phyloP scores from a whole-genome alignment of 768 basidiomycete genomes.

The Leccinellum rugosiceps region DNA sequence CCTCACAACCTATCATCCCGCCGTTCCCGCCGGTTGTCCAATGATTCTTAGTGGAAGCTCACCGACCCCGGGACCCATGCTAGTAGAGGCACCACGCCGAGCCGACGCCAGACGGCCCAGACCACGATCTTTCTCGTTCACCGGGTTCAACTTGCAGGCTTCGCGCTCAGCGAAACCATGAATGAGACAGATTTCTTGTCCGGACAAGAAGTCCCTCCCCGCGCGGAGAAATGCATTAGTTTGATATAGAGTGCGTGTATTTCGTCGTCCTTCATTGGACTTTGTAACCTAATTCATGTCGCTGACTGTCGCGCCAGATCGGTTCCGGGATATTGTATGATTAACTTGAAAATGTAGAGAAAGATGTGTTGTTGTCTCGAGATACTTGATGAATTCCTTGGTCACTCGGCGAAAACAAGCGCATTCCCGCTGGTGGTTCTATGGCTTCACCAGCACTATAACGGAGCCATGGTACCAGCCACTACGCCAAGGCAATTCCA shows the following conservation, averaged over 20 bases:
- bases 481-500: too few relatives aligned
- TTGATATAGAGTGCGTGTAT: conserved; percentile 64
- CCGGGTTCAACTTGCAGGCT: conserved; percentile 77
- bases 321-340: conserved; percentile 90
- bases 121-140: conserved; percentile 62
- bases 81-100: too few relatives aligned
- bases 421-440: too few relatives aligned
- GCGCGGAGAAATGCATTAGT: conserved; percentile 72
- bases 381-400: too few relatives aligned
- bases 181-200: conserved; percentile 53
- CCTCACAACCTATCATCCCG: conserved; percentile 1
- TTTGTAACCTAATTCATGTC: neutral
- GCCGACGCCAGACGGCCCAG: conserved; percentile 21
- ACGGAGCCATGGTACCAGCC: too few relatives aligned
- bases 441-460: too few relatives aligned
- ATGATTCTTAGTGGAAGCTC: conserved; percentile 71
- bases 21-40: neutral
- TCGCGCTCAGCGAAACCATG: conserved; percentile 67
- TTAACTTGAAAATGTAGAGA: conserved; percentile 14
- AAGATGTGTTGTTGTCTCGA: too few relatives aligned
- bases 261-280: neutral
- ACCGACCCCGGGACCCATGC: conserved; percentile 58
- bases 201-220: conserved; percentile 42
- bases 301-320: neutral
- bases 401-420: too few relatives aligned